These are phyloP conservation scores for Globisporangium nunn DNA, from an alignment of 352 stramenopile species.

Conservation along the genomic window DNA sequence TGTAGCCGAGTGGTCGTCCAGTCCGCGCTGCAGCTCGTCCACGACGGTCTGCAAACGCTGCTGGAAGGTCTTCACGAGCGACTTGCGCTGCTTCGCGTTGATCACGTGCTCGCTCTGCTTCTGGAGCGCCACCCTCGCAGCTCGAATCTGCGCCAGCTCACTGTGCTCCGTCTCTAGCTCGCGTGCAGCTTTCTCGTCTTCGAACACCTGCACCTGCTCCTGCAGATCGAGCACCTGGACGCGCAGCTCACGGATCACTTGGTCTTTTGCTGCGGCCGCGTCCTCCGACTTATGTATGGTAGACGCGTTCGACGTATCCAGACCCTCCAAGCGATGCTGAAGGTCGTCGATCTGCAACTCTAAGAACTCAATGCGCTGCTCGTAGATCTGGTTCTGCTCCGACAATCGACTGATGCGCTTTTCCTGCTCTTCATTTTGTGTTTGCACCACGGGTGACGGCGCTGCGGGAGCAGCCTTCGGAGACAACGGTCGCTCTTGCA, in stretches of 20 bases:
- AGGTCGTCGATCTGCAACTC: slow-evolving; percentile 7
- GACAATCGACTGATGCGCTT: slow-evolving; percentile 13
- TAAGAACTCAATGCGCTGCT: slow-evolving; percentile 8
- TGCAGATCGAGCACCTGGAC: slow-evolving; percentile 15
- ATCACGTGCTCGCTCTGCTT: slow-evolving; percentile 28
- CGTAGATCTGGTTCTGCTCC: slow-evolving; percentile 15
- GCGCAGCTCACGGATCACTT: slow-evolving; percentile 11
- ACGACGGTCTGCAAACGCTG: slow-evolving; percentile 30
- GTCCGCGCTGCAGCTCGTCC: slow-evolving; percentile 33
- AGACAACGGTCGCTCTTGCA: background rate
- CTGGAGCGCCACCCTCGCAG: slow-evolving; percentile 25
- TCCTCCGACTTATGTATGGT: background rate
- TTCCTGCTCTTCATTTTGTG: background rate
- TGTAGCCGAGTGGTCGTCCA: slow-evolving; percentile 51
- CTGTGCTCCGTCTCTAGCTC: slow-evolving; percentile 21
- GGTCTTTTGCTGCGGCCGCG: slow-evolving; percentile 6
- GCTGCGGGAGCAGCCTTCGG: too few relatives aligned
- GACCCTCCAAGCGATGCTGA: background rate
- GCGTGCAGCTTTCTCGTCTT: slow-evolving; percentile 8
- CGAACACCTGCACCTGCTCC: slow-evolving; percentile 12
- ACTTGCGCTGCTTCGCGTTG: slow-evolving; percentile 30
- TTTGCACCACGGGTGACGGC: background rate
- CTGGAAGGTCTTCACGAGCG: slow-evolving; percentile 32
- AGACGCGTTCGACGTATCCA: background rate
- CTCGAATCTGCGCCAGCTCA: slow-evolving; percentile 28